Base-by-base conservation (phyloP, 768 basidiomycete species). In the Glaciozyma antarctica region DNA sequence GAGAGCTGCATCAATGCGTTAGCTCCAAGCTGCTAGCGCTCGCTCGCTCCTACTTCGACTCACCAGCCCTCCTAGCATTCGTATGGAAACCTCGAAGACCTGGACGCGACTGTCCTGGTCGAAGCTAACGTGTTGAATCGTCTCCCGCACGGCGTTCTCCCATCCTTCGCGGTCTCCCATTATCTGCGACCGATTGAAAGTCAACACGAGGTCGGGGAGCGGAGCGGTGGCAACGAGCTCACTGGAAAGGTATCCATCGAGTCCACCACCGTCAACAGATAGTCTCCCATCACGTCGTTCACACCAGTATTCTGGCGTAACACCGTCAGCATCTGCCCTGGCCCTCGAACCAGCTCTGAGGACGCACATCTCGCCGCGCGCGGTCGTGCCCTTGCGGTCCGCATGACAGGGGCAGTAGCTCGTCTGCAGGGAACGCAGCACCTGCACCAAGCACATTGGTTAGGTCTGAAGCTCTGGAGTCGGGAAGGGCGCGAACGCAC, bases 71-170 rank as follows among this genome's bases (percentile, higher is more conserved):
- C 95, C 95, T 13, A 99, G 79, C 9, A 92, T 90, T 32, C 93
- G 85, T 62, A 98, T 98, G 1, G 90, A 97, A 15, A 88, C 89
- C 79, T 99, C 94, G 73, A 99, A 99, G 6, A 98, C 87, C 81
- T 99, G 94, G n/a, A 95, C 91, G 76, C 85, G 90, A 49, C 90
- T 90, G 77, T 97, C 86, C 63, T 91, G 87, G 74, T 97, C 88
- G 76, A 95, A 97, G 1, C 86, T 86, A 47, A 95, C 88, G 81
- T 83, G 85, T 60, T 84, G 77, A 58, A 94, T 86, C 61, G 91
- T 83, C 67, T 88, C 84, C 65, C 82, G 83, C 59, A 98, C 86
- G 5, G 90, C 92, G n/a, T 79, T 79, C 72, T 89, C 87, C 73
- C 95, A 97, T 9, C 86, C 88, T 58, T 78, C 73, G 28, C 82